Evolutionary conservation across 148 eudicot species (phyloP).

Genomic region (Cornus florida): DNA sequence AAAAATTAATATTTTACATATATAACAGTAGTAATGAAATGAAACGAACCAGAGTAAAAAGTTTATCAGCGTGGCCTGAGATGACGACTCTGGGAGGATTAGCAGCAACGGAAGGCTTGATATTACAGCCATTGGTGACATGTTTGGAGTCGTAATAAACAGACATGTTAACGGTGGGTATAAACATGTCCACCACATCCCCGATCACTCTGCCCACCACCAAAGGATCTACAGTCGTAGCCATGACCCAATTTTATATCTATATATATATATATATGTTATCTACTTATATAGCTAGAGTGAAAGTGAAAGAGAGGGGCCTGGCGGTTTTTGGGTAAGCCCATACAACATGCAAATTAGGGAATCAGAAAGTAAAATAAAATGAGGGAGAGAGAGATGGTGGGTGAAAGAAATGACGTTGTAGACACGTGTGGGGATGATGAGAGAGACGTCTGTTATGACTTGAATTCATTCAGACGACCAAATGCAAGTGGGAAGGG

Average conservation of each 20-base stretch:
- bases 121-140: slow-evolving; percentile 54
- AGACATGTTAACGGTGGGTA: slow-evolving; percentile 42
- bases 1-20: background rate
- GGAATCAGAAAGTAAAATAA: too few relatives aligned
- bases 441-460: too few relatives aligned
- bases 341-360: too few relatives aligned
- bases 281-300: too few relatives aligned
- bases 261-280: too few relatives aligned
- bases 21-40: background rate
- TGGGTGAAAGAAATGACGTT: too few relatives aligned
- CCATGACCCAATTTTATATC: background rate
- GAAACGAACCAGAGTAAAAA: slow-evolving; percentile 42
- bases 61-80: slow-evolving; percentile 31
- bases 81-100: slow-evolving; percentile 44
- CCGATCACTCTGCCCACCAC: slow-evolving; percentile 54
- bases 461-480: too few relatives aligned
- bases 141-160: slow-evolving; percentile 39
- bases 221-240: slow-evolving; percentile 43
- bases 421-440: too few relatives aligned
- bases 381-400: too few relatives aligned
- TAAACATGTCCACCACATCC: slow-evolving; percentile 64
- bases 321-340: too few relatives aligned
- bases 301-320: too few relatives aligned
- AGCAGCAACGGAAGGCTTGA: slow-evolving; percentile 46
- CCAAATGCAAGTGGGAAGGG: too few relatives aligned